phyloP scores from a whole-genome alignment of 1,284 basidiomycete genomes.

The Trametes versicolor region DNA sequence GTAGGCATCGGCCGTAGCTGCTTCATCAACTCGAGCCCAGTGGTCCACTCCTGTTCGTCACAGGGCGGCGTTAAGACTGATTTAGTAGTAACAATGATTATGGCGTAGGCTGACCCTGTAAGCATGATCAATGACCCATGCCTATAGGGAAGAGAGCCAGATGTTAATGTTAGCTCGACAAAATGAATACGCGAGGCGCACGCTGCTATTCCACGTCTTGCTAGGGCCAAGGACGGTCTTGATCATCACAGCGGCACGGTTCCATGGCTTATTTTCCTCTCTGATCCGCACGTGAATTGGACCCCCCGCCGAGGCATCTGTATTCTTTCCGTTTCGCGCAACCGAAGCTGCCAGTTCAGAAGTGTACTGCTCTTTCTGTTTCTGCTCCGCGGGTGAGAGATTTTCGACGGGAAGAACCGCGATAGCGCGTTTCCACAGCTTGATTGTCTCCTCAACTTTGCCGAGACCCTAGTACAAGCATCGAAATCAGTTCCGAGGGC shows the following conservation, averaged over 20 bases:
- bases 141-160: constrained; percentile 29
- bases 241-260: constrained; percentile 33
- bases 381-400: constrained; percentile 38
- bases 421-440: constrained; percentile 39
- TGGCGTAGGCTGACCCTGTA: constrained; percentile 32
- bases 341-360: constrained; percentile 28
- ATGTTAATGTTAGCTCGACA: neutral
- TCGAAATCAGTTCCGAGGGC: too few species aligned
- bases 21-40: constrained; percentile 9
- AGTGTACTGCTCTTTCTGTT: constrained; percentile 43
- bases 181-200: constrained; percentile 14
- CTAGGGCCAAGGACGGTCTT: constrained; percentile 19
- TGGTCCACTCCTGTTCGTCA: constrained; percentile 2
- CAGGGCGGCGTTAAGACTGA: neutral
- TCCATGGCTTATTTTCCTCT: constrained; percentile 26
- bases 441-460: constrained; percentile 28
- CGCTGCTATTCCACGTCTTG: constrained; percentile 30
- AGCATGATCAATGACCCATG: constrained; percentile 45
- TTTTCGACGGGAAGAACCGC: constrained; percentile 37
- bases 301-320: neutral
- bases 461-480: constrained; percentile 32
- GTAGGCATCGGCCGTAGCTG: constrained; percentile 1
- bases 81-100: neutral
- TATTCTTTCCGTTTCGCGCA: constrained; percentile 3
- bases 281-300: neutral